Base-by-base conservation (phyloP, 2,329 filamentous ascomycete species). In the Aspergillus fischeri region DNA sequence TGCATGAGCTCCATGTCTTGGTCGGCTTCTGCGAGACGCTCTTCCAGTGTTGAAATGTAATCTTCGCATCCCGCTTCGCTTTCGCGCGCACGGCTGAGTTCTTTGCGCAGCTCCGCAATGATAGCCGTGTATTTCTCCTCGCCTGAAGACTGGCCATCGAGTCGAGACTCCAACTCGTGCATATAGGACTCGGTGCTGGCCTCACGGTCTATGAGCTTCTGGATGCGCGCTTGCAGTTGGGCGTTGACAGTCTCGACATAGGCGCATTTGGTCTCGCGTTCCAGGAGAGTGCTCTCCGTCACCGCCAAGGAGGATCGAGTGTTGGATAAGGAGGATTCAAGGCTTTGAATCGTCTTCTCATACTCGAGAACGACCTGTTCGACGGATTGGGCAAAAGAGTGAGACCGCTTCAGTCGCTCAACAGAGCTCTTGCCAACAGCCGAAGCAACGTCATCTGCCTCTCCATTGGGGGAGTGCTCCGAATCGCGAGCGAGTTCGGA, bases 1-100 rank as follows among this genome's bases (percentile, higher is more conserved):
- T 96, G 92, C 93, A 99, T 97, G 59, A 97, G 79, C 72, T 97
- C 94, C 62, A 91, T 86, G 70, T 99, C 94, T 73, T 97, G 93
- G 68, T 99, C 94, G 2, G 93, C 89, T 75, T 99, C 94, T 0
- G 94, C 94, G 8, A 99, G 83, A 24, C 93, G 89, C 76, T 97
- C 94, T 72, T 99, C 94, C 10, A 99, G 80, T 0, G 92, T 97
- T 1, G 93, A 96, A 53, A 99, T 97, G 73, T 99, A 99, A 63
- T 97, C 94, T 73, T 99, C 94, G 64, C 88, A 92, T 42, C 89
- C 88, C 3, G 88, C 84, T 77, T 99, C 94, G 65, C 92, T 97
- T 67, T 97, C 94, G 51, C 92, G 86, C 17, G 92, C 85, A 45
- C 93, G 88, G 25, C 88, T 82, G 59, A 99, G 88, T 76, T 99